Evolutionary conservation across 371 early-diverging fungal genomes (phyloP).

Genomic region (Haplosporangium sp.): DNA sequence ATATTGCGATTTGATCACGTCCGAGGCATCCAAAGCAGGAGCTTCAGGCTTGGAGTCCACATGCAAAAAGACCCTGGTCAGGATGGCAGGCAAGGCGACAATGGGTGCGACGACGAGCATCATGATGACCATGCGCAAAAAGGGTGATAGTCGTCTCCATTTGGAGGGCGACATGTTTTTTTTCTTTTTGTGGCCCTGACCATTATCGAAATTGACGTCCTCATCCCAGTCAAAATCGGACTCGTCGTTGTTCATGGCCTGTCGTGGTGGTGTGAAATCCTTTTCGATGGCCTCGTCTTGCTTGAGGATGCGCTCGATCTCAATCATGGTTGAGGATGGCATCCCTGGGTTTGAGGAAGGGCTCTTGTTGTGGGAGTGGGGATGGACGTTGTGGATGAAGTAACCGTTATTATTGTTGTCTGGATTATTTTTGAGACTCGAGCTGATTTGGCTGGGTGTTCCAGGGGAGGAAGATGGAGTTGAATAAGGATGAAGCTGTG

Average conservation of each 20-base stretch:
- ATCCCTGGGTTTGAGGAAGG: not conserved
- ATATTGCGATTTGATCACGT: slow-evolving; percentile 3
- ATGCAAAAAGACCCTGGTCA: slow-evolving; percentile 26
- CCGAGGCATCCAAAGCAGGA: slow-evolving; percentile 4
- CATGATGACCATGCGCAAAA: slow-evolving; percentile 44
- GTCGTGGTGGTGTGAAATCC: slow-evolving; percentile 48
- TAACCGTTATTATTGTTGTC: slow-evolving; percentile 6
- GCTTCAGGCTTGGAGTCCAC: slow-evolving; percentile 2
- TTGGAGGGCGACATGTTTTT: slow-evolving; percentile 20
- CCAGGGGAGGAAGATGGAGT: slow-evolving; percentile 11
- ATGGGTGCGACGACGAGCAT: slow-evolving; percentile 45
- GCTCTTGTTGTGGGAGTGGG: not conserved
- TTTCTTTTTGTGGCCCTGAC: slow-evolving; percentile 27
- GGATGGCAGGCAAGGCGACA: slow-evolving; percentile 43
- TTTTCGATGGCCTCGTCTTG: slow-evolving; percentile 35
- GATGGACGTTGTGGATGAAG: not conserved
- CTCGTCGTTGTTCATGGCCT: slow-evolving; percentile 53
- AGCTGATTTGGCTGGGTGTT: not conserved
- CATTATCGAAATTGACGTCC: slow-evolving; percentile 48
- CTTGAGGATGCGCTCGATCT: slow-evolving; percentile 53
- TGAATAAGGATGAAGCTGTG: slow-evolving; percentile 41
- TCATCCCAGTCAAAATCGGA: slow-evolving; percentile 56
- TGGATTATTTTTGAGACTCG: not conserved
- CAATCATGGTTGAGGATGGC: slow-evolving; percentile 41
- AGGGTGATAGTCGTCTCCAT: slow-evolving; percentile 48